phyloP scores from a whole-genome alignment of 2,329 filamentous ascomycete species.

The Diatrype stigma region DNA sequence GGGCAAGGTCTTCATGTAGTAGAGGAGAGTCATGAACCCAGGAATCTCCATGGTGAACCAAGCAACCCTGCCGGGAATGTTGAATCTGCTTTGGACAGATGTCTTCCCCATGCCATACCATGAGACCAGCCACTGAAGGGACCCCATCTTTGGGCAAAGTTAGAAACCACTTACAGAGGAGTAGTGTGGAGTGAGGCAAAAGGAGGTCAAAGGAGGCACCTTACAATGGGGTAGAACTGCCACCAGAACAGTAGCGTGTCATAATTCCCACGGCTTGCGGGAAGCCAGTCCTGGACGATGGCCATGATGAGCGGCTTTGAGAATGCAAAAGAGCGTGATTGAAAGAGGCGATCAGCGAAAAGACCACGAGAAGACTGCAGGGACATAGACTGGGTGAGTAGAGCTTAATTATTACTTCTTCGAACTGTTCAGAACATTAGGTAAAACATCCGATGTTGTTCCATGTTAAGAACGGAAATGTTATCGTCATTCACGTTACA shows the following conservation, averaged over 20 bases:
- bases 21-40: conserved; percentile 72
- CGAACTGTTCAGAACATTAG: too few relatives aligned
- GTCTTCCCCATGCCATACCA: conserved; percentile 95
- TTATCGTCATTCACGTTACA: too few relatives aligned
- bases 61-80: conserved; percentile 81
- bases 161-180: conserved; percentile 3
- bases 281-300: conserved; percentile 51
- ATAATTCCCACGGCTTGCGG: conserved; percentile 56
- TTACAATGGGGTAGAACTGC: conserved; percentile 52
- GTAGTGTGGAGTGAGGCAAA: background rate
- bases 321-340: background rate
- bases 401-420: background rate
- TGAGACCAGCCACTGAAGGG: conserved; percentile 68
- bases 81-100: conserved; percentile 67
- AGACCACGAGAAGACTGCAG: background rate
- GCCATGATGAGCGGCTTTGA: conserved; percentile 32
- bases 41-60: conserved; percentile 88
- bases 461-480: too few relatives aligned
- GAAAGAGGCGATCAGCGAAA: background rate
- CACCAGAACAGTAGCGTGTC: conserved; percentile 48
- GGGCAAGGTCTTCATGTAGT: conserved; percentile 70
- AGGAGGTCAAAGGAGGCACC: conserved; percentile 15
- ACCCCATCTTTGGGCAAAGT: conserved; percentile 54
- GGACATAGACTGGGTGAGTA: background rate
- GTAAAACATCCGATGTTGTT: background rate